A percentile compares a stretch with the other conserved stretches of the same genome.
Conservation (phyloP, 2,329 filamentous ascomycete genomes). For the Dactylellina drechsleri region DNA sequence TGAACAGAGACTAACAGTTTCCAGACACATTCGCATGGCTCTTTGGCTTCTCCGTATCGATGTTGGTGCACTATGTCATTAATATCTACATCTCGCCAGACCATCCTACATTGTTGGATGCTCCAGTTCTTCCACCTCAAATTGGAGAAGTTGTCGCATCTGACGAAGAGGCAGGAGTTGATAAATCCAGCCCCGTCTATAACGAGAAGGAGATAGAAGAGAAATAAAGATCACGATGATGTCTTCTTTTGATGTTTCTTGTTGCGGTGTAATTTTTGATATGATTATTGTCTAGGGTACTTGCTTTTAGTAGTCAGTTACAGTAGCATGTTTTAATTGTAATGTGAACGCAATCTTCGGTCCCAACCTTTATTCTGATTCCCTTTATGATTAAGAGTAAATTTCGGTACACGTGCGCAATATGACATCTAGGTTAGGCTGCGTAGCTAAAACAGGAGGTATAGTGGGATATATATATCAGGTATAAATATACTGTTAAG, state of each 20-base stretch:
- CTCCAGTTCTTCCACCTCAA: conserved; percentile 47
- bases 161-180: conserved; percentile 45
- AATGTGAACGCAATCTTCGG: conserved; percentile 10
- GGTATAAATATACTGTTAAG: too few species aligned
- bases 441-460: too few species aligned
- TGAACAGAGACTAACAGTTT: conserved; percentile 22
- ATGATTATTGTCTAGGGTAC: background rate
- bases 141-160: conserved; percentile 51
- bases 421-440: too few species aligned
- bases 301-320: background rate
- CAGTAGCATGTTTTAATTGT: conserved; percentile 1
- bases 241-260: background rate
- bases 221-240: conserved; percentile 9
- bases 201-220: conserved; percentile 44
- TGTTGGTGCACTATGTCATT: conserved; percentile 62
- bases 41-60: conserved; percentile 62
- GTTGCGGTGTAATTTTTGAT: background rate
- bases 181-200: conserved; percentile 30
- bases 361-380: background rate
- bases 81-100: conserved; percentile 62
- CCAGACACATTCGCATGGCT: conserved; percentile 63
- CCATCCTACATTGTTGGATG: conserved; percentile 35
- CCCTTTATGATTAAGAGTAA: too few species aligned
- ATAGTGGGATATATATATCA: too few species aligned
- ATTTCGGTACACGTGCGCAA: too few species aligned